phyloP scores from a whole-genome alignment of 2,329 filamentous ascomycete genomes.

The Fusarium proliferatum region DNA sequence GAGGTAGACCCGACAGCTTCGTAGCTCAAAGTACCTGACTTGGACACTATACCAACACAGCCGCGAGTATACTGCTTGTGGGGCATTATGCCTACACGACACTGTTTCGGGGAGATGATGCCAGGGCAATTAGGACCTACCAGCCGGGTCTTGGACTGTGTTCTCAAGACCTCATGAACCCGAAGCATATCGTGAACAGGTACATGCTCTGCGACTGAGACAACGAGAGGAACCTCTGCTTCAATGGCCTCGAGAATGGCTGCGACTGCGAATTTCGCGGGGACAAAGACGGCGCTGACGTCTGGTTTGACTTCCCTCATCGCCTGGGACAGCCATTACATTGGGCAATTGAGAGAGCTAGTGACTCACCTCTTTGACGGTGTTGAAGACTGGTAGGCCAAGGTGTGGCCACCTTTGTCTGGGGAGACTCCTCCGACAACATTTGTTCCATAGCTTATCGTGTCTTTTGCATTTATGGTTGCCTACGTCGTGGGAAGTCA shows the following conservation, averaged over 20 bases:
- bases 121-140: constrained; percentile 86
- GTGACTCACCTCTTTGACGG: constrained; percentile 46
- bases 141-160: constrained; percentile 76
- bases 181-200: constrained; percentile 82
- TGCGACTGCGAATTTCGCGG: constrained; percentile 71
- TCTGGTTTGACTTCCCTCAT: constrained; percentile 61
- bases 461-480: constrained; percentile 52
- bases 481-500: constrained; percentile 42
- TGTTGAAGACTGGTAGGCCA: constrained; percentile 51
- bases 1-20: constrained; percentile 82
- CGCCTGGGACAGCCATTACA: constrained; percentile 41
- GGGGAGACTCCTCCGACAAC: constrained; percentile 54
- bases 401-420: constrained; percentile 51
- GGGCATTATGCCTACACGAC: constrained; percentile 59
- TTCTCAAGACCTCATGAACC: constrained; percentile 74
- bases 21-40: constrained; percentile 83
- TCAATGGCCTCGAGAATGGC: constrained; percentile 82
- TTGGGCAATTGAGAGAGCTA: rapidly evolving
- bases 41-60: constrained; percentile 79
- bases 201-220: constrained; percentile 83
- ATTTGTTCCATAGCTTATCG: constrained; percentile 53
- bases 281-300: constrained; percentile 79
- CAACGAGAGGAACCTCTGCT: constrained; percentile 80
- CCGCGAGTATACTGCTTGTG: constrained; percentile 62
- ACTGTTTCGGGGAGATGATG: constrained; percentile 80